Evolutionary conservation across 805 yeast genomes (phyloP).

Genomic region (Kuraishia molischiana): DNA sequence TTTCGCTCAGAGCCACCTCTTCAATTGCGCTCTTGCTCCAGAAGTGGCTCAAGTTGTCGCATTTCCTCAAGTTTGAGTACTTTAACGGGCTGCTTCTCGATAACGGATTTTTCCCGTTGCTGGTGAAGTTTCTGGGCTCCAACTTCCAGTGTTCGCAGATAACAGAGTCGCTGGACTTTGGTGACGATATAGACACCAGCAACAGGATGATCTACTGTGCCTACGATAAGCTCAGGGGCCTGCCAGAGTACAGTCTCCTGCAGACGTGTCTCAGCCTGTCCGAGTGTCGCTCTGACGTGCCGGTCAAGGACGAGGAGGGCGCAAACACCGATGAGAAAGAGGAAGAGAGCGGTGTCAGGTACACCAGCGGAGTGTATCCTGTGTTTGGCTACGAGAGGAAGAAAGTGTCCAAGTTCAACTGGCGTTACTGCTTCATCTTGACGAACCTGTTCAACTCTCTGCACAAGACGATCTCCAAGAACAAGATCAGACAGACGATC

Average conservation of each 20-base stretch:
- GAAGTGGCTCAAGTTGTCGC: conserved; percentile 74
- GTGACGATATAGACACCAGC: not conserved
- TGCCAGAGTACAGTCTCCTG: conserved; percentile 17
- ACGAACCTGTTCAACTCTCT: conserved; percentile 43
- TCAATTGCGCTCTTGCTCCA: conserved; percentile 42
- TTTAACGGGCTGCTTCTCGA: conserved; percentile 67
- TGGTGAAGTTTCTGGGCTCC: conserved; percentile 22
- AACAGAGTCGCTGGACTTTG: conserved; percentile 13
- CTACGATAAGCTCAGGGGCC: conserved; percentile 15
- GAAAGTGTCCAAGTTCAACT: conserved; percentile 14
- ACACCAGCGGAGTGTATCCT: not conserved
- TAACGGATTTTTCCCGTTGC: conserved; percentile 38
- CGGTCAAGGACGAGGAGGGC: not conserved
- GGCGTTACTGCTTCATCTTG: conserved; percentile 36
- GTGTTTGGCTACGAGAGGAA: not conserved
- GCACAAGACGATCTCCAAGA: conserved; percentile 44
- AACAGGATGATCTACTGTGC: conserved; percentile 18
- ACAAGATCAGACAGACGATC: conserved; percentile 66
- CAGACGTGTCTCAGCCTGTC: conserved; percentile 11
- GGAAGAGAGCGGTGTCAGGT: not conserved
- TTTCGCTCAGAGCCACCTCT: conserved; percentile 48
- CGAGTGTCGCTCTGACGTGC: conserved; percentile 1
- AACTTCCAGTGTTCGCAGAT: conserved; percentile 17
- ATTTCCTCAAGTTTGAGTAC: conserved; percentile 71
- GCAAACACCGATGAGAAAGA: not conserved